Evolutionary conservation across 257 asterid species (phyloP), one percentile per base, ranked within the genome.

Genomic region (Linderniella brevidens): DNA sequence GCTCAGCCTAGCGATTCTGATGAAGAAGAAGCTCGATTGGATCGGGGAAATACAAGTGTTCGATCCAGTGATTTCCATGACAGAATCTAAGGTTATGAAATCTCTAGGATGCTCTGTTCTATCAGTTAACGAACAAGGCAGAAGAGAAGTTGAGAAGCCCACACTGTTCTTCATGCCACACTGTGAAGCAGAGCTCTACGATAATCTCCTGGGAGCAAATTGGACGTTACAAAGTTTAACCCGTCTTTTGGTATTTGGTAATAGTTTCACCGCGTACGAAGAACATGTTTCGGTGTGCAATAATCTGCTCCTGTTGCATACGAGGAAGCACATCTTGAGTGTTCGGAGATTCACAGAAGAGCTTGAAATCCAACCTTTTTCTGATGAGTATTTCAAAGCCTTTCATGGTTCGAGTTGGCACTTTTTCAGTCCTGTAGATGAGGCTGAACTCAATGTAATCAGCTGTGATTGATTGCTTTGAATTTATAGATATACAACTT

Each of bases 91-190:
- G 64, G 87, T 84, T 38, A 50, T 90, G 69, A 41, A 66, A 17
- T 60, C 87, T 35, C 74, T 90, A 9, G 96, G 96, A 8, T 85
- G 87, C 40, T 66, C 72, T 19, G 94, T 81, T 49, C 65, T 90
- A 19, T 69, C 92, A 8, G 13, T 90, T 12, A 84, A 90, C 35
- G 96, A 90, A 67, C 82, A 79, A 13, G 84, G 96, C 37, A 59
- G 83, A 35, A 57, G 94, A 44, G 66, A 45, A 60, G 92, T 63
- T 36, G 13, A 54, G 19, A 63, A 55, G 41, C 96, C 94, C 8
- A 85, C 81, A 2, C 43, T 85, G 37, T 79, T 90, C 74, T 84
- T 90, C 74, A 90, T 85, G 98, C 96, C 98, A 13, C 96, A 85
- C 47, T 78, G 94, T 17, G 92, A 78, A 57, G 85, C 78, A 13